A percentile compares a stretch with the other conserved stretches of the same genome.
Conservation (phyloP, 2,329 filamentous ascomycete genomes). For the Fusarium pseudonygamai region DNA sequence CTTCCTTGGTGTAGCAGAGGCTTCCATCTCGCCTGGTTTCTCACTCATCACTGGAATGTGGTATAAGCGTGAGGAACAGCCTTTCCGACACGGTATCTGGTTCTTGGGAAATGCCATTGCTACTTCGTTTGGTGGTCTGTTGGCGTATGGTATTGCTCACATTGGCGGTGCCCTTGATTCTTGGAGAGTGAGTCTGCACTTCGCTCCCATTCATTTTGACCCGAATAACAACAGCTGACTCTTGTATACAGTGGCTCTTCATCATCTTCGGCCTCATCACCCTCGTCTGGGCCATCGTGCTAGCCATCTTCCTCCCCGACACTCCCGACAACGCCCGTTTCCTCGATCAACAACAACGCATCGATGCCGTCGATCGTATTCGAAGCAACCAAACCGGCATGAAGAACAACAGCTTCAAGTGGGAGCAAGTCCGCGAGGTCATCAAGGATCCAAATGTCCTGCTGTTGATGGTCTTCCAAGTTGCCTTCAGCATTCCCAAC, state of each 20-base stretch:
- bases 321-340: conserved; percentile 28
- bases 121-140: conserved; percentile 31
- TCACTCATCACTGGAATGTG: conserved; percentile 40
- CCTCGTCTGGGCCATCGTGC: conserved; percentile 20
- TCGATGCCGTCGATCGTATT: conserved; percentile 26
- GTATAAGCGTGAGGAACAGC: conserved; percentile 37
- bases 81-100: conserved; percentile 38
- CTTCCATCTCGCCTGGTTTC: conserved; percentile 38
- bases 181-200: conserved; percentile 26
- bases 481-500: conserved; percentile 35
- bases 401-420: conserved; percentile 33
- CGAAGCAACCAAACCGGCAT: conserved; percentile 35
- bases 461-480: conserved; percentile 33
- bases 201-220: rapidly evolving
- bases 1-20: conserved; percentile 37
- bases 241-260: conserved; percentile 19
- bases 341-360: conserved; percentile 24
- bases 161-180: conserved; percentile 21
- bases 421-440: conserved; percentile 36
- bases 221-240: rapidly evolving
- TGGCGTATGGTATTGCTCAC: conserved; percentile 37
- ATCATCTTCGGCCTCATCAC: conserved; percentile 39
- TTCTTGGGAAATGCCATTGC: conserved; percentile 37
- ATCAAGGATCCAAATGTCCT: conserved; percentile 34
- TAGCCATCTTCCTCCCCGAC: conserved; percentile 31